Evolutionary conservation across 352 stramenopile species (phyloP), one percentile per base, ranked within the genome.

Genomic region (Phytophthora macrochlamydospora): DNA sequence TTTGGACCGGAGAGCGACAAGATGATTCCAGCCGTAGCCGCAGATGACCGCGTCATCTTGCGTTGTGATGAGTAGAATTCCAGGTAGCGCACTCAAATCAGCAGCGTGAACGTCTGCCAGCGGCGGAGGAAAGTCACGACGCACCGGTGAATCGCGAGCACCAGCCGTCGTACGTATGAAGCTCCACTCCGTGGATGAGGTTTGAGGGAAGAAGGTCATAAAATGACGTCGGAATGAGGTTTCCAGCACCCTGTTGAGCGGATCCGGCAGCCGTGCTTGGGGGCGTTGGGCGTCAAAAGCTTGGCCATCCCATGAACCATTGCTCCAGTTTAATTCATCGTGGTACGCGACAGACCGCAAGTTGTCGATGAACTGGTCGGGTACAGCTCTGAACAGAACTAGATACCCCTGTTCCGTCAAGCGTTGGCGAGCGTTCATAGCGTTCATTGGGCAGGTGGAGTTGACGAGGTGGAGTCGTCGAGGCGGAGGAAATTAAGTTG

Each of bases 341-440:
- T 46, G 40, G 5, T 13, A 2, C 6, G 40, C 40, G 12, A n/a
- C 9, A 4, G 40, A 8, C 6, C 40, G 12, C 40, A 46, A 13
- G 14, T 13, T 8, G 8, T 46, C 12, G 9, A 24, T 24, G 14
- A 18, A n/a, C 40, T 46, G 8, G 18, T 46, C 40, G 6, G 40
- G 6, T 7, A 46, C 40, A 46, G 40, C 40, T 24, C 18, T 46
- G 40, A 24, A 46, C 3, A 46, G 40, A 6, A 46, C 12, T 24
- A 24, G 12, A 6, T 24, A 13, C 40, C 40, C 40, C 18, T 13
- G 35, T 40, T 46, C 40, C 4, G 12, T 8, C 12, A 46, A n/a
- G 12, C 12, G 4, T 46, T 46, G 40, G 12, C 40, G 40, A 6
- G 40, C 40, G 14, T 54, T 53, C 51, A 62, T 71, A 24, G 18